Conservation (phyloP, 2,329 filamentous ascomycete species). For the Arthrinium puccinioides region DNA sequence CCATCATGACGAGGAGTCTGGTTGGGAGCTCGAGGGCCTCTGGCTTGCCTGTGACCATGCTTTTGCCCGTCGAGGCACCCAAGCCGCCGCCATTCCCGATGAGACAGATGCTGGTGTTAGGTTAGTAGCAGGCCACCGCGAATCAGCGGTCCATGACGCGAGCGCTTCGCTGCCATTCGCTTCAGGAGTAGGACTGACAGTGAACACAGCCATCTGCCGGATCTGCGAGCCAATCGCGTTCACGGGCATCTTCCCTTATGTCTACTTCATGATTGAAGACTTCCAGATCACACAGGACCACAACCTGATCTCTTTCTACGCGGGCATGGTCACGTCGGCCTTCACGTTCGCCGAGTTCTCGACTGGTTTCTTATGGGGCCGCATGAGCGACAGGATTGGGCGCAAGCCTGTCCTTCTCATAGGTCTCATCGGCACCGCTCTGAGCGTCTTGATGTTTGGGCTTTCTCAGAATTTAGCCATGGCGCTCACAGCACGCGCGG, state of each 20-base stretch:
- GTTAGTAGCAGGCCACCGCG: slow-evolving; percentile 17
- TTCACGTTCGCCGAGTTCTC: slow-evolving; percentile 96
- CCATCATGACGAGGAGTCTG: not conserved
- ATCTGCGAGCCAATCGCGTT: slow-evolving; percentile 99
- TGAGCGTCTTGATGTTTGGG: slow-evolving; percentile 90
- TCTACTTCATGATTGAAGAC: slow-evolving; percentile 94
- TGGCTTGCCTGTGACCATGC: too few relatives aligned
- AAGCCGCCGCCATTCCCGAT: slow-evolving; percentile 23
- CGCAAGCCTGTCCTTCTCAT: slow-evolving; percentile 87
- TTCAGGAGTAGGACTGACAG: not conserved
- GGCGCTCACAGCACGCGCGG: slow-evolving; percentile 77
- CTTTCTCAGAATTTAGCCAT: slow-evolving; percentile 77
- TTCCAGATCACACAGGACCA: slow-evolving; percentile 78
- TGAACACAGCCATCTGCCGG: slow-evolving; percentile 67
- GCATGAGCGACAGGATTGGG: slow-evolving; percentile 83
- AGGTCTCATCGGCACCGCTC: slow-evolving; percentile 81
- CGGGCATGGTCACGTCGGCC: slow-evolving; percentile 90
- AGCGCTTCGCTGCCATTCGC: not conserved
- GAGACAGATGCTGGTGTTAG: slow-evolving; percentile 29
- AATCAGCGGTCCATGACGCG: slow-evolving; percentile 1
- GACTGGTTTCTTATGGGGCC: slow-evolving; percentile 87
- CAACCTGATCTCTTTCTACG: slow-evolving; percentile 80
- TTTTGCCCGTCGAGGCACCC: too few relatives aligned
- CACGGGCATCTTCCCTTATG: slow-evolving; percentile 99
- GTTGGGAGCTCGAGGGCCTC: too few relatives aligned